Base-by-base conservation (phyloP, 305 asterid genomes). In the Rubia peregrina region DNA sequence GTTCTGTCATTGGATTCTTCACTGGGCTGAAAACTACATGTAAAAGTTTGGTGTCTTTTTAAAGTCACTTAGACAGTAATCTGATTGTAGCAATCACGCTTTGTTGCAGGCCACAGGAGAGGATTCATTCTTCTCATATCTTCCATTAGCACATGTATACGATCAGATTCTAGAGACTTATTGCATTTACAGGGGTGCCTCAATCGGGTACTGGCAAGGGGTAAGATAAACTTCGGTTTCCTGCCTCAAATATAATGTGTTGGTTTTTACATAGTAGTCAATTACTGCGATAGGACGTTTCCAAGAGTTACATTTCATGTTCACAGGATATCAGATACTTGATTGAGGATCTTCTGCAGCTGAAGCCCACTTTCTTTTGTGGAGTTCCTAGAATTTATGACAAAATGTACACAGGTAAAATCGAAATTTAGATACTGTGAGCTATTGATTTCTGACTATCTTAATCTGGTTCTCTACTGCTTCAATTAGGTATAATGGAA, bases 181-280 rank as follows among this genome's bases (percentile, higher is more conserved):
- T 64, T 90, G 94, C 72, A 82, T 92, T 55, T 82, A 70, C 77
- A 68, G 85, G 53, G 96, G 98, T 42, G 77, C 92, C 69, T 89
- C 98, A n/a, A 90, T 90, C 49, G 96, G 98, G 78, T 93, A 88
- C 65, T 93, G 98, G 98, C 98, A 90, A 78, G 97, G 94, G 83
- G 98, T 93, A 83, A 81, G 95, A 79, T 73, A 24, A 30, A 51
- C 6, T 69, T 41, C 9, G 9, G 62, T 71, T n/a, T 14, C 38
- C 56, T 49, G 44, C 26, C n/a, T 48, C 14, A 49, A 40, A 16
- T 51, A 19, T 49, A 6, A 14, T 7, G 3, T 14, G 16, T 48
- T 51, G 6, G 8, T 22, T 21, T 3, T 17, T 57, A 9, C 24
- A 48, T 36, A 26, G n/a, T 12, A 33, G n/a, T 12, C 64, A 3